Conservation (phyloP, 129 eudicot genomes). For the Glebionis coronaria region DNA sequence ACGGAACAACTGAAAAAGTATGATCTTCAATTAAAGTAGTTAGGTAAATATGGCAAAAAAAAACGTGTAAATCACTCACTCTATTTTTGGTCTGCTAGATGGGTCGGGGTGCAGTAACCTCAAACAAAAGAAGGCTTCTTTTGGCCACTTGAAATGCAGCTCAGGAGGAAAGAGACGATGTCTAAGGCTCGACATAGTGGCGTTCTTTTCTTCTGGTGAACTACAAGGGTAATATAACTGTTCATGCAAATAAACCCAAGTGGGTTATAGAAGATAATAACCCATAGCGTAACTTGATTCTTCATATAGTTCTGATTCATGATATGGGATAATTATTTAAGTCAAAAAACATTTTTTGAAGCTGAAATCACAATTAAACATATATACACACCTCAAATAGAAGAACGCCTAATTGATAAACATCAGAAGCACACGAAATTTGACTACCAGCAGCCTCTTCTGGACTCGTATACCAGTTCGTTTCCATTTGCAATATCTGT, state of each 20-base stretch:
- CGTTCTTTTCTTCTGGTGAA: conserved; percentile 69
- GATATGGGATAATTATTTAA: conserved; percentile 11
- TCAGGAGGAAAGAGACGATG: conserved; percentile 94
- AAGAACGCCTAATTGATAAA: conserved; percentile 83
- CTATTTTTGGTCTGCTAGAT: conserved; percentile 68
- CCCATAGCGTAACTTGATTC: conserved; percentile 21
- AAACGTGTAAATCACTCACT: conserved; percentile 33
- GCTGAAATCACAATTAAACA: not conserved
- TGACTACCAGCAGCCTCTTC: conserved; percentile 75
- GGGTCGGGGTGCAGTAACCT: conserved; percentile 95
- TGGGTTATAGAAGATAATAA: conserved; percentile 34
- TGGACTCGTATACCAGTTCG: conserved; percentile 82
- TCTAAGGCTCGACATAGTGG: conserved; percentile 61
- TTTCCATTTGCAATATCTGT: conserved; percentile 69
- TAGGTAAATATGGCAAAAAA: not conserved
- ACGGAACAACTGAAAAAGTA: no score
- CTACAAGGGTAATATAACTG: conserved; percentile 91
- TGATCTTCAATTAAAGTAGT: not conserved
- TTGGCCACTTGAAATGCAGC: conserved; percentile 78
- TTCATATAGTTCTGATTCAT: conserved; percentile 26
- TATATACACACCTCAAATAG: conserved; percentile 77
- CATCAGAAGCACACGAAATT: conserved; percentile 70
- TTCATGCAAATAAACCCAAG: conserved; percentile 36
- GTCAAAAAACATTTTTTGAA: conserved; percentile 7
- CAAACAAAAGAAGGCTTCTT: conserved; percentile 85